phyloP scores from a whole-genome alignment of 2,329 filamentous ascomycete species.

The Neoarthrinium moseri region DNA sequence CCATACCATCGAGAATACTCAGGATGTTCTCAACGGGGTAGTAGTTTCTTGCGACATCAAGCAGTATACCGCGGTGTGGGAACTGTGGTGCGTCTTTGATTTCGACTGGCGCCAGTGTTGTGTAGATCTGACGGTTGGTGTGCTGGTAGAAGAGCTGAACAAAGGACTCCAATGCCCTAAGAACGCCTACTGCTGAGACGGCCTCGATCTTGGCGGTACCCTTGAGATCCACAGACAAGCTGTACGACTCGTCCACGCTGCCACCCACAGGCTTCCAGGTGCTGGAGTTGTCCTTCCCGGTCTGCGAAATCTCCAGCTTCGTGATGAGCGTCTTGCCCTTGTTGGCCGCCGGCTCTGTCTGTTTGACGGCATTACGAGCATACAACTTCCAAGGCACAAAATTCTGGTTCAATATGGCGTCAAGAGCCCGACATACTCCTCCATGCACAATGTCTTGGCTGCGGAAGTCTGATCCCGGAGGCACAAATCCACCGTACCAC shows the following conservation, averaged over 20 bases:
- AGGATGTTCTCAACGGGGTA: slow-evolving; percentile 67
- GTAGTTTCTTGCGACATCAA: slow-evolving; percentile 75
- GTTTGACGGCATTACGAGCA: slow-evolving; percentile 51
- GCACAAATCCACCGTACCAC: slow-evolving; percentile 45
- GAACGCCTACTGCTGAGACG: slow-evolving; percentile 64
- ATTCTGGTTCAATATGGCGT: slow-evolving; percentile 64
- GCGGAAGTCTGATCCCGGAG: slow-evolving; percentile 35
- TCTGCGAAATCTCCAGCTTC: slow-evolving; percentile 63
- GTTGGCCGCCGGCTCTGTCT: slow-evolving; percentile 60
- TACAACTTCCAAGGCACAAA: slow-evolving; percentile 80
- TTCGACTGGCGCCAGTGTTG: slow-evolving; percentile 64
- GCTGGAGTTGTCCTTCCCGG: slow-evolving; percentile 46
- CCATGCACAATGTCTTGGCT: slow-evolving; percentile 55
- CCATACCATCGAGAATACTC: slow-evolving; percentile 72
- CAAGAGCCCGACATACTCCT: slow-evolving; percentile 58
- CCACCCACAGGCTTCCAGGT: slow-evolving; percentile 62
- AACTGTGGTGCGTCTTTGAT: slow-evolving; percentile 76
- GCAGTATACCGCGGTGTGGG: slow-evolving; percentile 73
- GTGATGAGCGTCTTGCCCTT: slow-evolving; percentile 49
- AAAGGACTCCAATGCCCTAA: slow-evolving; percentile 74
- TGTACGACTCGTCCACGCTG: slow-evolving; percentile 75
- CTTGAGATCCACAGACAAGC: slow-evolving; percentile 54
- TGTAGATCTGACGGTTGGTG: slow-evolving; percentile 64
- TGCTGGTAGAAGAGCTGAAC: slow-evolving; percentile 77
- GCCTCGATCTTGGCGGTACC: slow-evolving; percentile 65